Percentiles rank a stretch among this genome's conserved stretches.
These are phyloP conservation scores for Micractinium conductrix DNA, from an alignment of 139 green algal species.

Conservation along the genomic window DNA sequence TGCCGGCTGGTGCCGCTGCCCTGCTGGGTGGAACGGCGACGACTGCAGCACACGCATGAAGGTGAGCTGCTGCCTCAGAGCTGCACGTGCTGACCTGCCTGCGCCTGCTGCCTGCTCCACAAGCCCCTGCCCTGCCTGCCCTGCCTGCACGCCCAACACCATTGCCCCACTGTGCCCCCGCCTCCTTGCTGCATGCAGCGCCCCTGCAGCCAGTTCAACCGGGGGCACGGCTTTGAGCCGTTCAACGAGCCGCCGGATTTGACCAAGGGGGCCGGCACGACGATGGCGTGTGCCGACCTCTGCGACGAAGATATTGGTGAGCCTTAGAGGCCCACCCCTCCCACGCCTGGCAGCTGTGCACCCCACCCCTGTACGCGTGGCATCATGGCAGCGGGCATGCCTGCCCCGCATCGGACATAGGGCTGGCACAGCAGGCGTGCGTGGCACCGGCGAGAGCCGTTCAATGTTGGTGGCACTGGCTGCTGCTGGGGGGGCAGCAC, in stretches of 20 bases:
- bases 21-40: slow-evolving; percentile 53
- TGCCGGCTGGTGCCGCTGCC: neutral
- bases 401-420: too few species aligned
- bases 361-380: too few species aligned
- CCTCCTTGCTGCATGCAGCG: slow-evolving; percentile 12
- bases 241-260: slow-evolving; percentile 28
- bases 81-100: neutral
- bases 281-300: slow-evolving; percentile 13
- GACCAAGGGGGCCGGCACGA: neutral
- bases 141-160: too few species aligned
- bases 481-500: too few species aligned
- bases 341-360: too few species aligned
- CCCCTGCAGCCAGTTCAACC: slow-evolving; percentile 61
- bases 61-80: neutral
- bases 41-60: slow-evolving; percentile 45
- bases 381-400: too few species aligned
- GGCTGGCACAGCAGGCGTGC: too few species aligned
- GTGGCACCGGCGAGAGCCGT: too few species aligned
- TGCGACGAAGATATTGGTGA: slow-evolving; percentile 13
- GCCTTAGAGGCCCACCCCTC: too few species aligned
- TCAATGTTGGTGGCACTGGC: too few species aligned
- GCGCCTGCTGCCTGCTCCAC: too few species aligned
- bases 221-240: slow-evolving; percentile 9
- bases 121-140: neutral
- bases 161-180: neutral